phyloP scores from a whole-genome alignment of 2,329 filamentous ascomycete genomes.

The Chaetomium sp. region DNA sequence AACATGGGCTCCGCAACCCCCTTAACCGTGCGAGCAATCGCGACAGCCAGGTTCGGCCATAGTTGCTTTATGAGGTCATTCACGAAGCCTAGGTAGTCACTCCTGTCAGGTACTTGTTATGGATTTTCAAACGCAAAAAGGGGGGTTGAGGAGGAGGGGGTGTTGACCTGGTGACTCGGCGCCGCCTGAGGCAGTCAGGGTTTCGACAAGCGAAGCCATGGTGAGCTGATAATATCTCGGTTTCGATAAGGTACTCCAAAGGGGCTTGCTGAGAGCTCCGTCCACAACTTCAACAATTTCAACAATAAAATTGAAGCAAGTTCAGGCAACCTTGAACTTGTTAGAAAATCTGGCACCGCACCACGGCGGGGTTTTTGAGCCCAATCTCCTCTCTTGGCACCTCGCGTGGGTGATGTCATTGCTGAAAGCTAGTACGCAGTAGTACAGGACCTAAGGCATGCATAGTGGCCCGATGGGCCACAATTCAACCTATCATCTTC shows the following conservation, averaged over 20 bases:
- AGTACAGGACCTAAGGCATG: neutral
- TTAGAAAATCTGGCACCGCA: neutral
- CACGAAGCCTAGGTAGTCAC: conserved; percentile 44
- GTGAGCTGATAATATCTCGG: neutral
- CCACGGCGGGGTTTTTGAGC: neutral
- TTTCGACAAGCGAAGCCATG: conserved; percentile 44
- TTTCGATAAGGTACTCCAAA: neutral
- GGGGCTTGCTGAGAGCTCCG: too few relatives aligned
- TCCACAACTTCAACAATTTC: neutral
- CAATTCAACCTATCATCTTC: neutral
- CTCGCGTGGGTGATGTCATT: neutral
- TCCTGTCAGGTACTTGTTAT: neutral
- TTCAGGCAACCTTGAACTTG: neutral
- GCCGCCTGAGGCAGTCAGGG: conserved; percentile 46
- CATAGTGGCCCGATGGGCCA: neutral
- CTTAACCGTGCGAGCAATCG: conserved; percentile 48
- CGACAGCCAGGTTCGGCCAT: conserved; percentile 53
- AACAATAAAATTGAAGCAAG: neutral
- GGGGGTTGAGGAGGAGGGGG: neutral
- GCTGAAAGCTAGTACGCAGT: neutral
- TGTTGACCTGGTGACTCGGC: conserved; percentile 43
- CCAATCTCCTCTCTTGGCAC: neutral
- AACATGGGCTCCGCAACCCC: conserved; percentile 53
- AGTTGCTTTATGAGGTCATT: conserved; percentile 52
- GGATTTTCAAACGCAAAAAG: neutral